These are phyloP conservation scores for Plasmodium vivax DNA, from an alignment of 169 alveolate genomes.

Conservation along the genomic window DNA sequence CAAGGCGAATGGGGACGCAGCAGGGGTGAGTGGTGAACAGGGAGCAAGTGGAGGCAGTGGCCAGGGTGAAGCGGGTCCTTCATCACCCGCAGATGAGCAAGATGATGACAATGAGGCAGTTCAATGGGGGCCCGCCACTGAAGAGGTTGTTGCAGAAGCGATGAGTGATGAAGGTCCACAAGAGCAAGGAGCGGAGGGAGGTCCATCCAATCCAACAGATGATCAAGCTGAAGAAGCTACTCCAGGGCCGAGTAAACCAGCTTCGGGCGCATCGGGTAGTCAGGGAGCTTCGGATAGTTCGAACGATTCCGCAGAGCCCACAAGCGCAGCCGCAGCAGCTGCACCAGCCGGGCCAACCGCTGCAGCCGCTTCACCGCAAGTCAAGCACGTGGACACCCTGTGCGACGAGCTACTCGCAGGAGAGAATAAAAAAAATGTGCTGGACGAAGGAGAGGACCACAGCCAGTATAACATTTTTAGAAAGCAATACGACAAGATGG, in stretches of 20 bases:
- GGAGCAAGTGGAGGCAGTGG: background rate
- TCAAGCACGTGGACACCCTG: constrained; percentile 2
- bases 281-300: background rate
- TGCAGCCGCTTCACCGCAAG: background rate
- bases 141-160: too few relatives aligned
- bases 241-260: background rate
- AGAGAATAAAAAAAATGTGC: background rate
- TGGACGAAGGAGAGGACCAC: constrained; percentile 9
- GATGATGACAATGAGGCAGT: background rate
- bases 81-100: background rate
- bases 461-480: background rate
- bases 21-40: background rate
- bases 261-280: background rate
- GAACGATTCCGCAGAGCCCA: background rate
- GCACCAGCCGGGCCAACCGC: background rate
- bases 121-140: background rate
- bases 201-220: too few relatives aligned
- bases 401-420: constrained; percentile 8
- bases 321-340: background rate
- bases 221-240: too few relatives aligned
- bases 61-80: background rate
- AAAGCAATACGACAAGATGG: background rate
- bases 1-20: background rate
- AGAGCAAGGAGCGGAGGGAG: too few relatives aligned
- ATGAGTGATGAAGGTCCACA: too few relatives aligned